Evolutionary conservation across 139 green algal species (phyloP), one percentile per base, ranked within the genome.

Genomic region (Micromonas pusilla): DNA sequence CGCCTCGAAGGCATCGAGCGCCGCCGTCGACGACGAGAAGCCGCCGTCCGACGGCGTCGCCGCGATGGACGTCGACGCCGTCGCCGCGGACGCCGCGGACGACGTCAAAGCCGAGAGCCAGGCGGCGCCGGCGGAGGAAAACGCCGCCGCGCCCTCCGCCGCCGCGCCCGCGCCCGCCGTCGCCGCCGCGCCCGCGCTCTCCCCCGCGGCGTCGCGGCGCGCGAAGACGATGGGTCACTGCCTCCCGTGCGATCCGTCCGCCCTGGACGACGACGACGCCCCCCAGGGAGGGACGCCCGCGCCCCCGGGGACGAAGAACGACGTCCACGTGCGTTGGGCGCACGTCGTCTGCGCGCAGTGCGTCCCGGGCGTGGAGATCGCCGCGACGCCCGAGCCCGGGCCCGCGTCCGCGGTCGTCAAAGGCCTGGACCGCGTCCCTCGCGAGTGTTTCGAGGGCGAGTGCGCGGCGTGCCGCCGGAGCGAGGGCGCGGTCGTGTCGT

Each of bases 321-420:
- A 32, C 21, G 28, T 23, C 80, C 30, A 77, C 37, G 45, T 82
- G 72, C 60, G 84, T 9, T 96, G 91, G 90, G 83, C 87, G 65
- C 91, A 96, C 85, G 71, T 90, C 80, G 82, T 91, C 33, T 93
- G 90, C 54, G 89, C 81, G 2, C 65, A 91, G 74, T 93, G 68
- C n/a, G 23, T 53, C 19, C 68, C 31, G 31, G 68, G 37, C 19
- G 32, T 75, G 6, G 37, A 60, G 0, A 38, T 26, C 37, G 68
- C 52, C 20, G 30, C 53, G 19, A 38, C 30, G 9, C 38, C 33
- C 37, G 38, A 75, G 16, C 45, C 45, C 16, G 45, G 45, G 9
- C 9, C 16, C 9, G 30, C 21, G 32, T 71, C 16, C 74, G 36
- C 37, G 1, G 68, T 39, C 6, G 30, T 75, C 5, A 28, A 19